phyloP scores from a whole-genome alignment of 495 filamentous ascomycete species.

The Penicillium coffeae region DNA sequence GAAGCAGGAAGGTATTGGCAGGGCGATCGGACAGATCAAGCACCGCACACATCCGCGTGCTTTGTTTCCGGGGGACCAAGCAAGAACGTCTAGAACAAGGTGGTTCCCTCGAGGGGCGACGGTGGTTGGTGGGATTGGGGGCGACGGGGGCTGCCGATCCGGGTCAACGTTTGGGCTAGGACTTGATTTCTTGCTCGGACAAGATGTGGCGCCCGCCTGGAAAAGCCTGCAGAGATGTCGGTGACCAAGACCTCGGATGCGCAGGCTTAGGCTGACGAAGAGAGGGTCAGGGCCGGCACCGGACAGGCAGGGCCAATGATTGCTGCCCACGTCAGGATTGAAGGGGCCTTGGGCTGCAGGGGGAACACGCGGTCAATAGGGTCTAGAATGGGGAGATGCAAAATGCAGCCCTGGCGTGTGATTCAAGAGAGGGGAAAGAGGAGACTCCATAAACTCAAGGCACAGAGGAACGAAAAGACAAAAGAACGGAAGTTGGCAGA shows the following conservation, averaged over 20 bases:
- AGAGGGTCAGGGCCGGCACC: constrained; percentile 28
- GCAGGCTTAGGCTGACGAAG: constrained; percentile 20
- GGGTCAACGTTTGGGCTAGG: constrained; percentile 24
- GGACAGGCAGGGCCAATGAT: constrained; percentile 33
- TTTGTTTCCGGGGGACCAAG: constrained; percentile 19
- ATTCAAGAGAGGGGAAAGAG: constrained; percentile 3
- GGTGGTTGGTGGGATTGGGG: constrained; percentile 24
- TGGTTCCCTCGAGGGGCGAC: constrained; percentile 6
- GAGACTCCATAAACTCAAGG: neutral
- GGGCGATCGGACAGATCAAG: constrained; percentile 18
- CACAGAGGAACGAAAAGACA: constrained; percentile 6
- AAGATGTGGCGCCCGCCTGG: constrained; percentile 18
- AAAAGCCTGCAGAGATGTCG: constrained; percentile 25
- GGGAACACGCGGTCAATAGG: constrained; percentile 19
- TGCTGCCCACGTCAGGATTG: constrained; percentile 39
- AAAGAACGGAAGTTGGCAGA: constrained; percentile 1
- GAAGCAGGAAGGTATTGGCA: constrained; percentile 8
- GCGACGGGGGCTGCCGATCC: constrained; percentile 26
- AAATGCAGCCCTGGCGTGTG: constrained; percentile 5
- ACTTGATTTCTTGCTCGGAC: constrained; percentile 19
- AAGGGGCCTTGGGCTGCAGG: constrained; percentile 23
- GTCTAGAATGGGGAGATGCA: constrained; percentile 21
- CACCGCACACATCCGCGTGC: constrained; percentile 16
- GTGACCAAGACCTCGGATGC: constrained; percentile 27
- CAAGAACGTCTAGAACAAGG: constrained; percentile 39